Evolutionary conservation across 2,329 filamentous ascomycete genomes (phyloP).

Genomic region (Fusarium veterinarium): DNA sequence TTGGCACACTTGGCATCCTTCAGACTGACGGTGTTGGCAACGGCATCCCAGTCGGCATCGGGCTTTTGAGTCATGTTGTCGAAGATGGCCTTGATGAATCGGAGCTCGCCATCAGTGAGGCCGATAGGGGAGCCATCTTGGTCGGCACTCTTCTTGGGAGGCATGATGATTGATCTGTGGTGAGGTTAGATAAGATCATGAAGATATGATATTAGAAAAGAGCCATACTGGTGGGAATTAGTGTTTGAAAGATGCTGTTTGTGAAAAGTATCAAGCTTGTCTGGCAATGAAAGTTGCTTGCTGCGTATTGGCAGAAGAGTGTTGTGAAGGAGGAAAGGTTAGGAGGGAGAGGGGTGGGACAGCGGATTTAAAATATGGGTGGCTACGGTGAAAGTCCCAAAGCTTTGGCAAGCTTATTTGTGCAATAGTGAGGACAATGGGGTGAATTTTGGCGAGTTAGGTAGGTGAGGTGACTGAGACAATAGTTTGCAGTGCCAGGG

Average conservation of each 20-base stretch:
- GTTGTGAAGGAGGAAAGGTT: slow-evolving; percentile 21
- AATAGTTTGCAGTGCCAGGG: slow-evolving; percentile 13
- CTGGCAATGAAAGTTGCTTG: not conserved
- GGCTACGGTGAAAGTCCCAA: not conserved
- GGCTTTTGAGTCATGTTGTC: slow-evolving; percentile 56
- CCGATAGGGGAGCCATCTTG: slow-evolving; percentile 37
- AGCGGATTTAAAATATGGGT: slow-evolving; percentile 1
- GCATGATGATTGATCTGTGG: slow-evolving; percentile 40
- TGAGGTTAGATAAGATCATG: slow-evolving; percentile 4
- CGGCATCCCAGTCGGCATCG: slow-evolving; percentile 55
- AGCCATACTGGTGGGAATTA: slow-evolving; percentile 3
- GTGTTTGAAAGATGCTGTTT: not conserved
- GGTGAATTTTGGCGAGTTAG: not conserved
- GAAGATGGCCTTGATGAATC: slow-evolving; percentile 56
- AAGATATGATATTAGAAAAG: not conserved
- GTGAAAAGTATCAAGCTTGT: not conserved
- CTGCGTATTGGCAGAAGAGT: not conserved
- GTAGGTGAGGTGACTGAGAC: not conserved
- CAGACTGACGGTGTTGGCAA: slow-evolving; percentile 52
- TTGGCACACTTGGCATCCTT: slow-evolving; percentile 57
- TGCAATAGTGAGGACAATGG: not conserved
- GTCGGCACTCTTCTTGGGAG: slow-evolving; percentile 47
- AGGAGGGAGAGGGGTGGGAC: not conserved
- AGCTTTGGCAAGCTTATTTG: not conserved
- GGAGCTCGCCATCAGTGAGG: slow-evolving; percentile 51